phyloP scores from a whole-genome alignment of 768 basidiomycete genomes.

The Xerocomus spinulosus region DNA sequence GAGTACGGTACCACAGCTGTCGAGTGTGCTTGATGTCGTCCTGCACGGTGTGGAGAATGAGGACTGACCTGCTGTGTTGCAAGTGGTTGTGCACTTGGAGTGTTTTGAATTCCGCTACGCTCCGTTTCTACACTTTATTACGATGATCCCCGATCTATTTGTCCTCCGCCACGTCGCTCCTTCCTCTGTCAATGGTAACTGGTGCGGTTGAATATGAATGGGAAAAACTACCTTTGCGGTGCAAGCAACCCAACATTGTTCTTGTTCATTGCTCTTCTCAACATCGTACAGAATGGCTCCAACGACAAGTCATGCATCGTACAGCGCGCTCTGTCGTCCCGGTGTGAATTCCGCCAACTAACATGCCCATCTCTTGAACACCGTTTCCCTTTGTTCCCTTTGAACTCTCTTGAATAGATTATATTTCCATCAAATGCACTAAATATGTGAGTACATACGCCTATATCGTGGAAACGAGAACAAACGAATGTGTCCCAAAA shows the following conservation, averaged over 20 bases:
- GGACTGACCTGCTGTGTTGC: constrained; percentile 6
- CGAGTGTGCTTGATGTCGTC: constrained; percentile 26
- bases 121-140: too few relatives aligned
- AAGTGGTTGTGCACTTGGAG: not conserved
- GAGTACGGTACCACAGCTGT: constrained; percentile 12
- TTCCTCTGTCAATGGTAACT: too few relatives aligned
- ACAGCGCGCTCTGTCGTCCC: constrained; percentile 44
- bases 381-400: constrained; percentile 42
- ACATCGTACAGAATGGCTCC: constrained; percentile 26
- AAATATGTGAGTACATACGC: constrained; percentile 11
- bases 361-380: constrained; percentile 24
- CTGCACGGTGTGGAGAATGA: constrained; percentile 2
- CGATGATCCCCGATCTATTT: too few relatives aligned
- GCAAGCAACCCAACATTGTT: too few relatives aligned
- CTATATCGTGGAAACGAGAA: not conserved
- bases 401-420: constrained; percentile 12
- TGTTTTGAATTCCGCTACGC: too few relatives aligned
- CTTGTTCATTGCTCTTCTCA: constrained; percentile 39
- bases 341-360: constrained; percentile 33
- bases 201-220: too few relatives aligned
- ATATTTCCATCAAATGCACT: constrained; percentile 8
- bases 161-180: too few relatives aligned
- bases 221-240: too few relatives aligned
- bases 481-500: constrained; percentile 2
- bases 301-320: constrained; percentile 48